Conservation (phyloP, 2,329 filamentous ascomycete genomes). For the Blumeriella jaapii region DNA sequence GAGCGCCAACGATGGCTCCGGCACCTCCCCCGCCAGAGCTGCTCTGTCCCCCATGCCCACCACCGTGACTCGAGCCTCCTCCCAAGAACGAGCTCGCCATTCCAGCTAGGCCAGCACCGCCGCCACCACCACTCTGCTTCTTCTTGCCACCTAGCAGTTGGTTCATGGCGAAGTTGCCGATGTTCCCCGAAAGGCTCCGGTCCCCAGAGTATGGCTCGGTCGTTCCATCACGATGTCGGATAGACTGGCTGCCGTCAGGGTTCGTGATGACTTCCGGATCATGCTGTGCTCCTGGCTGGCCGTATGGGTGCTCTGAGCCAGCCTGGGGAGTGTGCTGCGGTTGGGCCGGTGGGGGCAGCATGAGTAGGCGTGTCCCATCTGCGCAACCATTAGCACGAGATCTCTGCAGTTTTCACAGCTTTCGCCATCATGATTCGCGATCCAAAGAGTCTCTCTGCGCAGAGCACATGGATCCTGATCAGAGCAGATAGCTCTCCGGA, state of each 20-base stretch:
- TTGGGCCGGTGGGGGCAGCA: slow-evolving; percentile 49
- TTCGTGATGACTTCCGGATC: slow-evolving; percentile 41
- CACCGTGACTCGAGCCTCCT: slow-evolving; percentile 18
- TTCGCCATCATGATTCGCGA: neutral
- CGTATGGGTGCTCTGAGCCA: slow-evolving; percentile 47
- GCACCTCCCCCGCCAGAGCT: slow-evolving; percentile 17
- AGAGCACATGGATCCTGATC: too few relatives aligned
- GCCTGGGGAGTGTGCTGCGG: slow-evolving; percentile 38
- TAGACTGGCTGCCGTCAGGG: slow-evolving; percentile 49
- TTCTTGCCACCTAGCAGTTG: slow-evolving; percentile 27
- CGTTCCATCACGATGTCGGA: slow-evolving; percentile 47
- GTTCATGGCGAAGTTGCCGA: slow-evolving; percentile 32
- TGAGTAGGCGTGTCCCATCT: slow-evolving; percentile 36
- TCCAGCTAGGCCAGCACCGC: slow-evolving; percentile 22
- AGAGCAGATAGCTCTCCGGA: neutral
- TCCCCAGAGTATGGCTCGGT: slow-evolving; percentile 45
- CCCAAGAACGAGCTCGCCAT: slow-evolving; percentile 29
- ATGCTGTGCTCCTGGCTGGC: slow-evolving; percentile 26
- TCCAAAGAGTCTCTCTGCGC: too few relatives aligned
- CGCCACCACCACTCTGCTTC: slow-evolving; percentile 16
- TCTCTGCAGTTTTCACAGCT: too few relatives aligned
- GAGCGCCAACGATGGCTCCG: slow-evolving; percentile 29
- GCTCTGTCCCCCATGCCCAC: slow-evolving; percentile 7
- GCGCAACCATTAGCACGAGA: too few relatives aligned
- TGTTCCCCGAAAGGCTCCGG: slow-evolving; percentile 37